Base-by-base conservation (phyloP, 805 yeast genomes). In the Ogataea populi-albae region DNA sequence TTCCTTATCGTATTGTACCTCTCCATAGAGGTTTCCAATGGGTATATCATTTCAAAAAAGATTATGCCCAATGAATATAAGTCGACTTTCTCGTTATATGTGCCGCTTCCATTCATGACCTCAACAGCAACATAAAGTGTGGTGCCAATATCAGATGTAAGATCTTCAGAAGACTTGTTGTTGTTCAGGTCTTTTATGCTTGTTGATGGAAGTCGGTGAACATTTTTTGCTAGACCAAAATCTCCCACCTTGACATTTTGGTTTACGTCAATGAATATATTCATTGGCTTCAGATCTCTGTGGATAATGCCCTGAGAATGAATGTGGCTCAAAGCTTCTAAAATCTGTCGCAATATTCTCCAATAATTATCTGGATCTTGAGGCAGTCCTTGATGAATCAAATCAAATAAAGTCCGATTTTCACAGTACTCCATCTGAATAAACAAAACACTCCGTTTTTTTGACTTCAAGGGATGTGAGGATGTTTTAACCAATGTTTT, bases 351-450 rank as follows among this genome's bases (percentile, higher is more conserved):
- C 45, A 93, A 73, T 4, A 91, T 66, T 40, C 96, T 69, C 96
- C 97, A 93, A 54, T 89, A 91, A 49, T 86, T 94, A 40, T 77
- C 83, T 0, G 86, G 66, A 32, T 84, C 77, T 7, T 65, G 65
- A 4, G 81, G 84, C 9, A 93, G 66, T 0, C 87, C 88, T 38
- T 81, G 86, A 26, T 77, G 74, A 30, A 93, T 91, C 42, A 93
- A 65, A 61, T 93, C 96, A 34, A 75, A 73, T 19, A 93, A 62
- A 0, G 99, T 91, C 39, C 86, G 86, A 54, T 91, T 93, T 53
- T 93, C 98, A 62, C 99, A 93, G 52, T 93, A 93, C 59, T 93
- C 98, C 99, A 93, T 93, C 55, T 93, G 99, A 47, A 93, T 93
- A 57, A 86, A 93, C 20, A 93, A 62, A 0, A 95, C 87, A 35